Base-by-base conservation (phyloP, 2,329 filamentous ascomycete species). In the Aspergillus fumigatiaffinis region DNA sequence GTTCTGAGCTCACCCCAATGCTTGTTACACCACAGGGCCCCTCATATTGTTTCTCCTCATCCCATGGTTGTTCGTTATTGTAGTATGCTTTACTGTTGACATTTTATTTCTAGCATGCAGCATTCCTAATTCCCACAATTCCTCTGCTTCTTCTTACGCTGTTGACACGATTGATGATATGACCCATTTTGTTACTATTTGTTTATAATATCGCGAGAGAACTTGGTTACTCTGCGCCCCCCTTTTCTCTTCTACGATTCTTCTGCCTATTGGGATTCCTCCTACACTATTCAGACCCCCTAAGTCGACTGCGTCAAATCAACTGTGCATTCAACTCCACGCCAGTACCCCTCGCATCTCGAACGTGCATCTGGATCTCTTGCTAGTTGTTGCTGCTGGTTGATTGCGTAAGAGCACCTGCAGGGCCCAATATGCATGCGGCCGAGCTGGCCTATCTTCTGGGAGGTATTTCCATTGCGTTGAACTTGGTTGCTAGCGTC, bases 401-500 rank as follows among this genome's bases (percentile, higher is more conserved):
- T 20, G 17, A 54, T 29, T 29, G 21, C 38, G 26, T 20, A 41
- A 28, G 38, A 55, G 29, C 47, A 62, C 55, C 53, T 32, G 32
- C 49, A 57, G 54, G 52, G 51, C 53, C 17, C 63, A 60, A 56
- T 52, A 65, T 65, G 61, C 63, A 58, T 50, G 55, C 55, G 51
- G 58, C 48, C 35, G 50, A 58, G 9, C 42, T 61, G n/a, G 46
- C 57, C 32, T 71, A 68, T 54, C 53, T 62, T n/a, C 47, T 73
- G 49, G 70, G 68, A 50, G 63, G 56, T 25, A 58, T 58, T 21
- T 63, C 69, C 7, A 50, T 70, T 10, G 38, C 66, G 28, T 62
- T 58, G 32, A 68, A 66, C 8, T 54, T 68, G 21, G 62, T 70
- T 46, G 58, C 61, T 17, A 70, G 67, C 6, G 54, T 73, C 35